Conservation (phyloP, 176 grass and related monocot species). For the Hsuehochloa calcarea region DNA sequence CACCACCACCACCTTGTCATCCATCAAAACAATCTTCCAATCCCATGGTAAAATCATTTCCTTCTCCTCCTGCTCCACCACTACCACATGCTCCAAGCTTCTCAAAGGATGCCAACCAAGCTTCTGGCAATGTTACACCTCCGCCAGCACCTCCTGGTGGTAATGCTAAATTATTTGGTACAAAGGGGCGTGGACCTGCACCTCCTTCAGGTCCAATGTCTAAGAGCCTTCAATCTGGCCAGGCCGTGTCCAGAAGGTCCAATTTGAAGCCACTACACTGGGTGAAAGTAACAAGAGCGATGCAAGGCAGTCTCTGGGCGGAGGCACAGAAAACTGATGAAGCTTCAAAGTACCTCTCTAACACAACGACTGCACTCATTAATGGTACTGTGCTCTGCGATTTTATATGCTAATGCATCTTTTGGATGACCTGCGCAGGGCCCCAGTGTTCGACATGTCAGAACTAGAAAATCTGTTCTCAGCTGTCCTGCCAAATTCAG, state of each 20-base stretch:
- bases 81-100: slow-evolving; percentile 28
- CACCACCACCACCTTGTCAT: slow-evolving; percentile 30
- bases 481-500: slow-evolving; percentile 64
- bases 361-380: slow-evolving; percentile 5
- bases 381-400: slow-evolving; percentile 7
- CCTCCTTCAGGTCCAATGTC: slow-evolving; percentile 61
- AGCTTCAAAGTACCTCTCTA: slow-evolving; percentile 51
- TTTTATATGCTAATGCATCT: slow-evolving; percentile 38
- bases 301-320: slow-evolving; percentile 95
- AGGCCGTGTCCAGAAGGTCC: slow-evolving; percentile 54
- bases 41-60: slow-evolving; percentile 30
- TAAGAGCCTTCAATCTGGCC: slow-evolving; percentile 54
- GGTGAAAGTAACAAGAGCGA: slow-evolving; percentile 99
- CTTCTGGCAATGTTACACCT: slow-evolving; percentile 37
- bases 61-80: slow-evolving; percentile 43
- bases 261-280: slow-evolving; percentile 99
- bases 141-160: slow-evolving; percentile 54
- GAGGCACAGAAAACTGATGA: slow-evolving; percentile 80
- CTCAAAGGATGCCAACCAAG: slow-evolving; percentile 32
- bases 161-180: slow-evolving; percentile 44
- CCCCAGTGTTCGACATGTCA: slow-evolving; percentile 93
- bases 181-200: slow-evolving; percentile 41
- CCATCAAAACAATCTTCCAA: slow-evolving; percentile 42
- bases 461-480: slow-evolving; percentile 98
- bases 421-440: slow-evolving; percentile 44